Evolutionary conservation across 345 rosid genomes (phyloP).

Genomic region (Angophora floribunda): DNA sequence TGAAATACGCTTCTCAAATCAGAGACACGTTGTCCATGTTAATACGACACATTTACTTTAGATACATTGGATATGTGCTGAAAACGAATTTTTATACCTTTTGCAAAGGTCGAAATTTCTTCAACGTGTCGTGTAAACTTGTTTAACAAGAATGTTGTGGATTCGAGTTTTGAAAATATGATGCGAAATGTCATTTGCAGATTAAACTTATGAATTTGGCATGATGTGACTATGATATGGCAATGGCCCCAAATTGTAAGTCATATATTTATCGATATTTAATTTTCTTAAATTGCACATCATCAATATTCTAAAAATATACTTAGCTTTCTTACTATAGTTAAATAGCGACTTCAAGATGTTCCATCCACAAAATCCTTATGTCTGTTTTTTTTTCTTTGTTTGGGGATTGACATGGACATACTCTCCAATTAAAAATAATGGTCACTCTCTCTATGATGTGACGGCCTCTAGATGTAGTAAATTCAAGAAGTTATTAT

Average conservation of each 20-base stretch:
- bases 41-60: not conserved
- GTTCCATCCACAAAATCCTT: not conserved
- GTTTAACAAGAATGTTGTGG: rapidly evolving
- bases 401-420: not conserved
- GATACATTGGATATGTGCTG: not conserved
- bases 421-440: not conserved
- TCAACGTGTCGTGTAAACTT: not conserved
- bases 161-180: not conserved
- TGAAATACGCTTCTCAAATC: not conserved
- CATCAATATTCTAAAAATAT: not conserved
- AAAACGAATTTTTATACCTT: not conserved
- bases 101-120: not conserved
- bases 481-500: not conserved
- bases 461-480: not conserved
- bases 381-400: not conserved
- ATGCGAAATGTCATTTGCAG: not conserved
- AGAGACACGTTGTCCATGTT: rapidly evolving
- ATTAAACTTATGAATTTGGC: not conserved
- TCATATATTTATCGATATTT: not conserved
- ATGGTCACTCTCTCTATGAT: not conserved
- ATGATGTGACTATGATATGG: not conserved
- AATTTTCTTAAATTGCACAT: not conserved
- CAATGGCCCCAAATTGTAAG: not conserved
- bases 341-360: not conserved
- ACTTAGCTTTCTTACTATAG: not conserved